A percentile compares a stretch with the other conserved stretches of the same genome.
phyloP scores from a whole-genome alignment of 208 protist species.

The Trypanosoma theileri region DNA sequence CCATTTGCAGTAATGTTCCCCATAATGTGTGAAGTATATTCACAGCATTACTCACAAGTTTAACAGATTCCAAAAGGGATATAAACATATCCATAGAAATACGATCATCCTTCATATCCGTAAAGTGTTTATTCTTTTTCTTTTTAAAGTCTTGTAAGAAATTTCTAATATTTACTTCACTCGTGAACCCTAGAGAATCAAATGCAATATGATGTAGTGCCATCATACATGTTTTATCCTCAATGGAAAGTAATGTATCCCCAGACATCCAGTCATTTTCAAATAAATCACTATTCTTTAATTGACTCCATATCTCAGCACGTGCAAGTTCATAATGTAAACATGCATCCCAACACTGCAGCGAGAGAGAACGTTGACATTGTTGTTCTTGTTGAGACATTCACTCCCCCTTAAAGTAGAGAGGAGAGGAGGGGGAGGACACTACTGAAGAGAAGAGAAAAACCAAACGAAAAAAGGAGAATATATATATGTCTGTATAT shows the following conservation, averaged over 20 bases:
- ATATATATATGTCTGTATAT: too few relatives aligned
- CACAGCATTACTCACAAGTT: slow-evolving; percentile 17
- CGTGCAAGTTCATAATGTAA: slow-evolving; percentile 18
- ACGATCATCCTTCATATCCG: background rate
- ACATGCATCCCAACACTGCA: slow-evolving; percentile 20
- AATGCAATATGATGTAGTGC: slow-evolving; percentile 10
- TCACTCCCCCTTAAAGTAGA: too few relatives aligned
- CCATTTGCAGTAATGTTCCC: slow-evolving; percentile 1
- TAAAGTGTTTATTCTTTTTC: background rate
- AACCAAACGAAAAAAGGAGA: too few relatives aligned
- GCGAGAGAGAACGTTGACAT: background rate
- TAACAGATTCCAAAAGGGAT: slow-evolving; percentile 2
- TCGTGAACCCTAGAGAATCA: background rate
- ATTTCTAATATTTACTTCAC: background rate
- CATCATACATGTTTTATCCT: slow-evolving; percentile 2
- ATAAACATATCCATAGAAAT: slow-evolving; percentile 9
- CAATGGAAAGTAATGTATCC: background rate
- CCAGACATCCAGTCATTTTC: background rate
- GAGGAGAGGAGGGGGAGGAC: too few relatives aligned
- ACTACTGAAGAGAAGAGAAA: too few relatives aligned
- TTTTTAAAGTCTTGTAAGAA: background rate
- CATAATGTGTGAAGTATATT: slow-evolving; percentile 6
- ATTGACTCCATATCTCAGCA: slow-evolving; percentile 7
- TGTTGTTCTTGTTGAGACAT: too few relatives aligned
- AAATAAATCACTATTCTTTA: background rate